Conservation (phyloP, 2,329 filamentous ascomycete genomes). For the Nothomitra cinnamomea region DNA sequence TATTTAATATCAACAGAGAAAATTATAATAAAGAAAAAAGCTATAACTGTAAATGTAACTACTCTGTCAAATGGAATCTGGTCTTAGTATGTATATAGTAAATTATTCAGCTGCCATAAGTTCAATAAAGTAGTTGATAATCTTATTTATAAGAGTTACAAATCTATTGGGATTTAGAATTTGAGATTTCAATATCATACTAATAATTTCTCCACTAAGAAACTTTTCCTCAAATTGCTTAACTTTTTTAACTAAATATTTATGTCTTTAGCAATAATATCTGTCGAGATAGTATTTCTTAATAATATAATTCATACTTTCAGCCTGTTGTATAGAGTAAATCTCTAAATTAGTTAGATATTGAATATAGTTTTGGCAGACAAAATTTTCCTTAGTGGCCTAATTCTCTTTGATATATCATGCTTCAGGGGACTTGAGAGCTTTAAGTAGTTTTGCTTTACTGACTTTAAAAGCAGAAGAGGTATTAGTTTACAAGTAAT, state of each 20-base stretch:
- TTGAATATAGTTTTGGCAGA: neutral
- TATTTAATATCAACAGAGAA: neutral
- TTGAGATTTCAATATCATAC: neutral
- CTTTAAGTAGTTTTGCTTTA: neutral
- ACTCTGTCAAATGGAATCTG: too few relatives aligned
- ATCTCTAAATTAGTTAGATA: neutral
- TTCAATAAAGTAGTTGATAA: neutral
- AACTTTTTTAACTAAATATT: neutral
- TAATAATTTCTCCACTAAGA: too few relatives aligned
- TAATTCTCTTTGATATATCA: too few relatives aligned
- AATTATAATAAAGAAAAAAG: neutral
- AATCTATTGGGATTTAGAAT: neutral
- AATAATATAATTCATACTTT: neutral
- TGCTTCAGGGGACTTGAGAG: neutral
- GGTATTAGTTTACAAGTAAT: neutral
- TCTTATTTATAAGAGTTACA: too few relatives aligned
- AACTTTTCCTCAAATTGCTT: neutral
- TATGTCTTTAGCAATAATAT: neutral
- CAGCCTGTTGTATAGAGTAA: neutral
- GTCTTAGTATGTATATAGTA: neutral
- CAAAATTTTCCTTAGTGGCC: neutral
- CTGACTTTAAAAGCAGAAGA: neutral
- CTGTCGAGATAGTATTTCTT: neutral
- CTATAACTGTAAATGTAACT: neutral
- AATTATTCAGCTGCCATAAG: neutral